Percentiles rank a stretch among this genome's conserved stretches.
Conservation (phyloP, 1,284 basidiomycete species). For the Tranzscheliella williamsii region DNA sequence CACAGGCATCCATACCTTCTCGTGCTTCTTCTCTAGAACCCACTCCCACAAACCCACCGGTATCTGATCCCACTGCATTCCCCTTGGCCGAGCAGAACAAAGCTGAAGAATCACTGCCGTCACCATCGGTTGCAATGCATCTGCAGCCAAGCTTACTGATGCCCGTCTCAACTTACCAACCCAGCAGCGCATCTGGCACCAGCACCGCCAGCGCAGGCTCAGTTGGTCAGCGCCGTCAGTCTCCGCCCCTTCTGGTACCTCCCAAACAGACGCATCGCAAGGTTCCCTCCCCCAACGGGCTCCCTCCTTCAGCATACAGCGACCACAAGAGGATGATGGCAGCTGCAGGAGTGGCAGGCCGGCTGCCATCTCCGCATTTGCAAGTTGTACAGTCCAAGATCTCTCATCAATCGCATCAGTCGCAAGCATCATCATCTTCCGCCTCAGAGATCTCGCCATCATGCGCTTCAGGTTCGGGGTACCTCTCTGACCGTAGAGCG, state of each 20-base stretch:
- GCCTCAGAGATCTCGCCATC: neutral
- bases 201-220: neutral
- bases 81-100: neutral
- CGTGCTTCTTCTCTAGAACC: slow-evolving; percentile 24
- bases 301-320: slow-evolving; percentile 28
- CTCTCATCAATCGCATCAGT: neutral
- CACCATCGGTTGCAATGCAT: neutral
- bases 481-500: too few relatives aligned
- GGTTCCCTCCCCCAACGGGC: slow-evolving; percentile 10
- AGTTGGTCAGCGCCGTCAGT: slow-evolving; percentile 8
- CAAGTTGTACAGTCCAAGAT: too few relatives aligned
- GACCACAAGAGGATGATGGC: slow-evolving; percentile 39
- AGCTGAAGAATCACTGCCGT: neutral
- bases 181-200: neutral
- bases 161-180: neutral
- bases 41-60: too few relatives aligned
- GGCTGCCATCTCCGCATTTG: too few relatives aligned
- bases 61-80: too few relatives aligned
- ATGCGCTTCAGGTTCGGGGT: too few relatives aligned
- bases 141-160: neutral
- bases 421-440: neutral
- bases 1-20: slow-evolving; percentile 29
- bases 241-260: slow-evolving; percentile 24
- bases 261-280: slow-evolving; percentile 28
- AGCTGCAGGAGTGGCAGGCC: slow-evolving; percentile 1